Percentiles rank a stretch among this genome's conserved stretches.
phyloP scores from a whole-genome alignment of 768 basidiomycete species.

The Clitopilus passeckerianus region DNA sequence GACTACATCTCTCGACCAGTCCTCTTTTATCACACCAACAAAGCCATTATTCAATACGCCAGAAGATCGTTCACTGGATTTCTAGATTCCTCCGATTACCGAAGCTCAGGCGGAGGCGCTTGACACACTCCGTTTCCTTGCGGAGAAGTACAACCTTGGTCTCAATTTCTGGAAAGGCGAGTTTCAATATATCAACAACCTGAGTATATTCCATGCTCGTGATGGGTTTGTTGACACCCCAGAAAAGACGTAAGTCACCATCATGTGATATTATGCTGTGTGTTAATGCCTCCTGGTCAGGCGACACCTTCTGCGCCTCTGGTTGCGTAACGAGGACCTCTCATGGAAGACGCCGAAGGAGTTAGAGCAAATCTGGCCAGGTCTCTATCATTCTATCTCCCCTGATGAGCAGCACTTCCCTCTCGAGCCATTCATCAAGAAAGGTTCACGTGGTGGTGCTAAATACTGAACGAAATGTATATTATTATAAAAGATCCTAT shows the following conservation, averaged over 20 bases:
- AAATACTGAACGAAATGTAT: neutral
- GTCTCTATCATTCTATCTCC: conserved; percentile 24
- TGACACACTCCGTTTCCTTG: conserved; percentile 39
- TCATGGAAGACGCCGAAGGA: conserved; percentile 30
- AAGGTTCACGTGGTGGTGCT: neutral
- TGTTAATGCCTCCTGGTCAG: neutral
- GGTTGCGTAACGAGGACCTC: conserved; percentile 32
- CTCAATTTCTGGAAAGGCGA: conserved; percentile 45
- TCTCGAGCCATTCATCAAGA: conserved; percentile 27
- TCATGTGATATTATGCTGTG: neutral
- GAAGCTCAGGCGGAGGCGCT: conserved; percentile 47
- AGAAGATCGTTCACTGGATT: conserved; percentile 41
- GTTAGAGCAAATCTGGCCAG: conserved; percentile 28
- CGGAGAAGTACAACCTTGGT: conserved; percentile 35
- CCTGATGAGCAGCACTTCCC: conserved; percentile 32
- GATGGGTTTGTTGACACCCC: conserved; percentile 37
- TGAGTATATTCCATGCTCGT: conserved; percentile 38
- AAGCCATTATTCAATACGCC: conserved; percentile 41
- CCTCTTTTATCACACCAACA: conserved; percentile 32
- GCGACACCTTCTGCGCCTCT: conserved; percentile 32
- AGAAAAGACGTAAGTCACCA: conserved; percentile 32
- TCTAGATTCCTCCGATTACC: conserved; percentile 37
- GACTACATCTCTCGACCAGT: conserved; percentile 31
- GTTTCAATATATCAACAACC: conserved; percentile 44
- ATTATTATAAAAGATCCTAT: neutral